Percentiles rank a stretch among this genome's conserved stretches.
Evolutionary conservation across 148 eudicot genomes (phyloP).

Genomic region (Diospyros lotus): DNA sequence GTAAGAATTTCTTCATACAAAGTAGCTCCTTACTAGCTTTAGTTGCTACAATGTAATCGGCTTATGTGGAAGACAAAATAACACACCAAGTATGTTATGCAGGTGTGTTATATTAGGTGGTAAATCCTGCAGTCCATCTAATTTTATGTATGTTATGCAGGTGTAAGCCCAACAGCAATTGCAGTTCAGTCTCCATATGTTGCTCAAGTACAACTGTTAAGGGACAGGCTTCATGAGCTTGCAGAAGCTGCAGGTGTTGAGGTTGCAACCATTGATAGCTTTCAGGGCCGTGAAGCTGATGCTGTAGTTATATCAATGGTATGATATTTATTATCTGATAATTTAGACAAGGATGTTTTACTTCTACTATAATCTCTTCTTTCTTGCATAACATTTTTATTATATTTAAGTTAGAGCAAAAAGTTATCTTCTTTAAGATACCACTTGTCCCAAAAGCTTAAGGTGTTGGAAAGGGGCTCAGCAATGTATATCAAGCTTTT

Average conservation of each 20-base stretch:
- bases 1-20: too few species aligned
- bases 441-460: too few species aligned
- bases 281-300: conserved; percentile 93
- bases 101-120: neutral
- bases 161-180: conserved; percentile 69
- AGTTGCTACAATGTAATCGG: too few species aligned
- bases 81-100: too few species aligned
- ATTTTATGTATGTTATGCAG: conserved; percentile 28
- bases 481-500: too few species aligned
- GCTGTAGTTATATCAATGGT: conserved; percentile 92
- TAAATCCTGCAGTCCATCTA: neutral
- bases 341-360: neutral
- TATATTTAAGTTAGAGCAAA: neutral
- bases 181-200: conserved; percentile 91
- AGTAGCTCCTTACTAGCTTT: too few species aligned
- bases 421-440: too few species aligned
- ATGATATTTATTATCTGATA: neutral
- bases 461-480: too few species aligned
- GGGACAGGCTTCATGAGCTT: conserved; percentile 67
- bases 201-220: conserved; percentile 84
- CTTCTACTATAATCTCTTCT: neutral
- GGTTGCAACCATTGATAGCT: conserved; percentile 84
- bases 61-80: too few species aligned
- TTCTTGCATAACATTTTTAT: neutral
- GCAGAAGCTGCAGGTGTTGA: conserved; percentile 61